A percentile compares a stretch with the other conserved stretches of the same genome.
Conservation (phyloP, 306 rosid genomes). For the Geum urbanum region DNA sequence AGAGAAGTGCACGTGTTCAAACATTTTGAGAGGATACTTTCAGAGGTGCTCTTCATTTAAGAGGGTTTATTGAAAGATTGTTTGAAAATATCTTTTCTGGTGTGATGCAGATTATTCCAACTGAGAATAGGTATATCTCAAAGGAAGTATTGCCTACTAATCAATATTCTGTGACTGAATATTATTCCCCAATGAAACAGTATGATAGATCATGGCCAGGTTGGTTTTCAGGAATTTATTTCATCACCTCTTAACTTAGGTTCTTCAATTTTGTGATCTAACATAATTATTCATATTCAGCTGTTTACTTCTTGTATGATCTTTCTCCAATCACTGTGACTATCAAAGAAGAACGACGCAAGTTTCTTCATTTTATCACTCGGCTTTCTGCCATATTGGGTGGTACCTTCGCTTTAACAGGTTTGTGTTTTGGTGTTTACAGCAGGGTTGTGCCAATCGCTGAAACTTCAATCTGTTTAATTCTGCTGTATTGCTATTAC, state of each 20-base stretch:
- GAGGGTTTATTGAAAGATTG: background rate
- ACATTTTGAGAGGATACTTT: no score
- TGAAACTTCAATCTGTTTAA: background rate
- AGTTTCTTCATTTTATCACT: slow-evolving; percentile 94
- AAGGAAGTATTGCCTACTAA: slow-evolving; percentile 91
- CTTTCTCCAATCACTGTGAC: slow-evolving; percentile 96
- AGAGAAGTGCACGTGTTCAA: no score
- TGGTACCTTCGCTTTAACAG: slow-evolving; percentile 97
- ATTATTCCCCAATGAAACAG: slow-evolving; percentile 75
- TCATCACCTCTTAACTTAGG: slow-evolving; percentile 2
- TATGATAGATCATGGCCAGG: slow-evolving; percentile 94
- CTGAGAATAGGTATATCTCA: slow-evolving; percentile 79
- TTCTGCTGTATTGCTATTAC: background rate
- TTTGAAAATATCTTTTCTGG: slow-evolving; percentile 1
- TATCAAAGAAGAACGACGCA: slow-evolving; percentile 91
- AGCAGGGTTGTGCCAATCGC: no score
- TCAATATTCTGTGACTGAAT: slow-evolving; percentile 96
- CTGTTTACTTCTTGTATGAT: slow-evolving; percentile 96
- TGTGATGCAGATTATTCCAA: slow-evolving; percentile 84
- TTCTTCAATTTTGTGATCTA: slow-evolving; percentile 22
- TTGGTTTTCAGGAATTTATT: slow-evolving; percentile 27
- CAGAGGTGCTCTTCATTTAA: no score
- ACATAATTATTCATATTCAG: slow-evolving; percentile 45
- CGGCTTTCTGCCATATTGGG: slow-evolving; percentile 95
- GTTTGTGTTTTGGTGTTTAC: slow-evolving; percentile 32